Evolutionary conservation across 495 filamentous ascomycete genomes (phyloP).

Genomic region (Pseudomonodictys pantanalensis): DNA sequence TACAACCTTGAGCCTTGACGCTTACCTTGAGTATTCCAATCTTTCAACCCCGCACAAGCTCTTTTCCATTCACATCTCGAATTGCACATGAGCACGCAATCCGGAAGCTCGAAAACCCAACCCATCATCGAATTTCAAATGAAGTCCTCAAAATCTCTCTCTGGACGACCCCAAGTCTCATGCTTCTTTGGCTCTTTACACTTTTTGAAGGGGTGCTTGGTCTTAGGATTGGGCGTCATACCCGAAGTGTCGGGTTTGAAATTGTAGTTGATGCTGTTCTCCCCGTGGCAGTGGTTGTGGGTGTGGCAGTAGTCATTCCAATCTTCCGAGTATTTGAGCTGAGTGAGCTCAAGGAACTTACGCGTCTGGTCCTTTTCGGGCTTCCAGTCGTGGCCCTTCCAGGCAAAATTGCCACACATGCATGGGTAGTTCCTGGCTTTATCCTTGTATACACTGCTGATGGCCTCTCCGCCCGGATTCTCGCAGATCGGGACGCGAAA

Average conservation of each 20-base stretch:
- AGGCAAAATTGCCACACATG: conserved; percentile 15
- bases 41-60: no score
- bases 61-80: no score
- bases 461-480: conserved; percentile 9
- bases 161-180: background rate
- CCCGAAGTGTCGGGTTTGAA: background rate
- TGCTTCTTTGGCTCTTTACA: conserved; percentile 6
- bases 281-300: background rate
- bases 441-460: background rate
- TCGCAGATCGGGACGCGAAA: conserved; percentile 6
- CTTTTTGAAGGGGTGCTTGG: conserved; percentile 2
- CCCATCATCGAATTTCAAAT: no score
- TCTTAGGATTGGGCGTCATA: background rate
- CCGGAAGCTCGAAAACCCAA: no score
- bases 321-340: conserved; percentile 4
- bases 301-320: conserved; percentile 9
- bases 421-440: conserved; percentile 13
- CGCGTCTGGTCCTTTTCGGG: background rate
- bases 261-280: background rate
- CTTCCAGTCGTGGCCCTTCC: background rate
- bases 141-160: background rate
- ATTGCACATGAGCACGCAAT: no score
- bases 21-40: no score
- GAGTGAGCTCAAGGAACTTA: background rate
- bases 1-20: no score